Base-by-base conservation (phyloP, 1,139 yeast genomes). In the Candida sp. region DNA sequence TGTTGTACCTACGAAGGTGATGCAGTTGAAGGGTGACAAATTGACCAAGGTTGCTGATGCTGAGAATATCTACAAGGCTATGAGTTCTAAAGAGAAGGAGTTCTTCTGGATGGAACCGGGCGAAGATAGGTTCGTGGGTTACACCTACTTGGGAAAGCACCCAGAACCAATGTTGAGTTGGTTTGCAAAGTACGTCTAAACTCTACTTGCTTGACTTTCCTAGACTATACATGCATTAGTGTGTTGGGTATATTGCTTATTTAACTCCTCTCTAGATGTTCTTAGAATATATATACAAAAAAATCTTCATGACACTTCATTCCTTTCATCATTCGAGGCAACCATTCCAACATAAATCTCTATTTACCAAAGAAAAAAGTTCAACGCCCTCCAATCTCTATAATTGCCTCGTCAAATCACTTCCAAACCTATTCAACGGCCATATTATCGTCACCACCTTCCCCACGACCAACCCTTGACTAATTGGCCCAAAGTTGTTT, bases 401-500 rank as follows among this genome's bases (percentile, higher is more conserved):
- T 44, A 44, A 44, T 8, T 34, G 32, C 43, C 47, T 49, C 23
- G 39, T 25, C 31, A 81, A 67, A 31, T 62, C 67, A 5, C 55
- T 49, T 0, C 84, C 84, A 59, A 77, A 72, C 55, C 96, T 75
- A 33, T 73, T 68, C 6, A 80, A 72, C 0, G 97, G 97, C 85
- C 89, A 89, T 43, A 90, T 64, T 2, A 90, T 75, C 39, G 70
- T 66, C 1, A 82, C 75, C 1, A 87, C 96, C 61, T 83, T 87
- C 2, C 97, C 97, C 17, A 88, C 64, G 26, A 90, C 86, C 56
- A 91, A 71, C 0, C 92, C 97, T 47, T 84, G 79, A 38, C 96
- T 86, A 1, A 92, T 80, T 0, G 97, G 96, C 0, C 98, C 98
- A 70, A 89, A 92, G 7, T 78, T 80, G 65, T 91, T 91, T 46